A percentile compares a stretch with the other conserved stretches of the same genome.
Conservation (phyloP, 352 stramenopile genomes). For the Globisporangium paddicum region DNA sequence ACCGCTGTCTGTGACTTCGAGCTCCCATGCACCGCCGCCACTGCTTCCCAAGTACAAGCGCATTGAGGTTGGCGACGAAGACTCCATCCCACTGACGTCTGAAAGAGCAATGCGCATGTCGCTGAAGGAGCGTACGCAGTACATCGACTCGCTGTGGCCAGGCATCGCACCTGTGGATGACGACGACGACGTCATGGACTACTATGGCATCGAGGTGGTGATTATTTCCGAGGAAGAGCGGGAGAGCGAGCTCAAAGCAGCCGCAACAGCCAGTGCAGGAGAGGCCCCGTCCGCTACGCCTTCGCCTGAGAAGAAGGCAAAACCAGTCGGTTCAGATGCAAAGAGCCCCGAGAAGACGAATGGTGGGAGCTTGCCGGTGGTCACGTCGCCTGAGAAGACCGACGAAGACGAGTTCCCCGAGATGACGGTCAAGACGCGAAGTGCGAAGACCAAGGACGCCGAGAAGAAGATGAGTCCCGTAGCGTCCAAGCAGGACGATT, state of each 20-base stretch:
- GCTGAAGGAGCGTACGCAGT: slow-evolving; percentile 53
- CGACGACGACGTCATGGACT: slow-evolving; percentile 70
- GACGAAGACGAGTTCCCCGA: slow-evolving; percentile 17
- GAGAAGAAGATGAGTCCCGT: slow-evolving; percentile 43
- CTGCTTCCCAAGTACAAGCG: slow-evolving; percentile 47
- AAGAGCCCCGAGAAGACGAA: slow-evolving; percentile 18
- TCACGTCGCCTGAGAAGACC: slow-evolving; percentile 10
- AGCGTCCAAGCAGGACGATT: slow-evolving; percentile 77
- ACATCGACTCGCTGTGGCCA: slow-evolving; percentile 68
- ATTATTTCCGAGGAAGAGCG: slow-evolving; percentile 67
- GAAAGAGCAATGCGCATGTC: slow-evolving; percentile 33
- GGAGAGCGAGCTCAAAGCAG: background rate
- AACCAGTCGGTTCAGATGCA: background rate
- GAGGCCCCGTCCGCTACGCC: background rate
- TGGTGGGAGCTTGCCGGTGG: background rate
- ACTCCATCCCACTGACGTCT: slow-evolving; percentile 37
- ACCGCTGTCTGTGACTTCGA: slow-evolving; percentile 9
- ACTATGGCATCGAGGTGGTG: slow-evolving; percentile 71
- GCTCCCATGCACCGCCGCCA: background rate
- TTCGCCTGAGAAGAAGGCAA: slow-evolving; percentile 15
- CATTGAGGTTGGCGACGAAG: slow-evolving; percentile 37
- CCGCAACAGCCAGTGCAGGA: background rate
- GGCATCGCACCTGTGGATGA: slow-evolving; percentile 54
- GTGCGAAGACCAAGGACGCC: slow-evolving; percentile 37
- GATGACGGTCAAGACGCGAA: slow-evolving; percentile 52